These are phyloP conservation scores for Cutaneotrichosporon cutaneum DNA, from an alignment of 1,284 basidiomycete species.

Conservation along the genomic window DNA sequence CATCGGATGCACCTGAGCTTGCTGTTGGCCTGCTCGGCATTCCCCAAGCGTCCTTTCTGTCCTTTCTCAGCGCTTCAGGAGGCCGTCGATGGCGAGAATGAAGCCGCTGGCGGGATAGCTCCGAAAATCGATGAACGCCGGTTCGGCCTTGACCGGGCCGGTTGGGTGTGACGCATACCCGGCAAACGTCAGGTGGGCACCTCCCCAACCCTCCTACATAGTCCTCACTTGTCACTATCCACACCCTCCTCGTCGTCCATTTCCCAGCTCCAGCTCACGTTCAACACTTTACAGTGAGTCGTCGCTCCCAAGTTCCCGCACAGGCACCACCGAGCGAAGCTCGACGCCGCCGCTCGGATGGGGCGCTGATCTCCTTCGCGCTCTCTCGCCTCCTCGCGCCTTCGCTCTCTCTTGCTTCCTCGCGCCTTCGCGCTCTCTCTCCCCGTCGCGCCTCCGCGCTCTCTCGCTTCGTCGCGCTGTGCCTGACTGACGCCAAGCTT, in stretches of 20 bases:
- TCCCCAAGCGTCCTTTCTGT: neutral
- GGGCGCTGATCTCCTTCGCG: too few relatives aligned
- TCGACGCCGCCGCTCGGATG: too few relatives aligned
- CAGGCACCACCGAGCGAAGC: too few relatives aligned
- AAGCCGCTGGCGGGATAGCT: neutral
- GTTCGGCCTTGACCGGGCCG: neutral
- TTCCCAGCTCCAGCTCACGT: neutral
- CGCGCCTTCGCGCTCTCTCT: too few relatives aligned
- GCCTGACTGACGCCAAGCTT: neutral
- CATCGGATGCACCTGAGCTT: neutral
- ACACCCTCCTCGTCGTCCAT: neutral
- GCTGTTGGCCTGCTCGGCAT: neutral
- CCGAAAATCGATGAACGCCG: neutral
- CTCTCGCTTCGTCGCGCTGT: too few relatives aligned
- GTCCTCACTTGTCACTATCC: neutral
- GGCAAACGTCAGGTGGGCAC: neutral
- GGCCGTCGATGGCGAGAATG: neutral
- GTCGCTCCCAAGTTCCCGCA: too few relatives aligned
- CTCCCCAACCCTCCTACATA: neutral
- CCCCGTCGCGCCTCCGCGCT: too few relatives aligned
- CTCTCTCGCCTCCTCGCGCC: too few relatives aligned
- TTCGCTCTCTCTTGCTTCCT: too few relatives aligned
- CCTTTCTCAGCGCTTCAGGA: neutral
- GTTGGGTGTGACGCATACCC: neutral
- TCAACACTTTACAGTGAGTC: constrained; percentile 1